Percentiles rank a stretch among this genome's conserved stretches.
Conservation (phyloP, 345 rosid genomes). For the Arabidopsis suecica region DNA sequence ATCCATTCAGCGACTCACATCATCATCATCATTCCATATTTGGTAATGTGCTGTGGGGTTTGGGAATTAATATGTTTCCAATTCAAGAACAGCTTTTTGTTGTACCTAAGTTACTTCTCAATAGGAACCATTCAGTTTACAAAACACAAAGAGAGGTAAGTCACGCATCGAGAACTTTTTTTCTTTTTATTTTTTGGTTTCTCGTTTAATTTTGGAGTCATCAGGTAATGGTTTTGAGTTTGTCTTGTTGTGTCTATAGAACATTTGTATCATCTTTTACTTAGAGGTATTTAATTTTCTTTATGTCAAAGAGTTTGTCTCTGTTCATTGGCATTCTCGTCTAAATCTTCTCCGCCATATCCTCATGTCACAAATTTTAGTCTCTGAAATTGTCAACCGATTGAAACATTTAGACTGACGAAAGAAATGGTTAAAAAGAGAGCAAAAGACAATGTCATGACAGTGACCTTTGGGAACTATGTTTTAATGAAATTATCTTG, state of each 20-base stretch:
- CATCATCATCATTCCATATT: slow-evolving; percentile 29
- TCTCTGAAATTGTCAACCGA: not conserved
- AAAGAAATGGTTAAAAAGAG: not conserved
- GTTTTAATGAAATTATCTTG: too few relatives aligned
- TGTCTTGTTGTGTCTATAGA: slow-evolving; percentile 40
- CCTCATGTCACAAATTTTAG: not conserved
- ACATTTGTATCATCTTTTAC: slow-evolving; percentile 34
- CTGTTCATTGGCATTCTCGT: not conserved
- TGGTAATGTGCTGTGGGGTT: slow-evolving; percentile 28
- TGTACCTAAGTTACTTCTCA: slow-evolving; percentile 41
- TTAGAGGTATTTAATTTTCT: slow-evolving; percentile 22
- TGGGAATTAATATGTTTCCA: slow-evolving; percentile 23
- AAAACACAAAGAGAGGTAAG: slow-evolving; percentile 31
- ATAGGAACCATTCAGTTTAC: slow-evolving; percentile 36
- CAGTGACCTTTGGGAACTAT: too few relatives aligned
- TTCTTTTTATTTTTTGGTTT: slow-evolving; percentile 21
- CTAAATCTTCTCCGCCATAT: not conserved
- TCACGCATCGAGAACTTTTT: slow-evolving; percentile 9
- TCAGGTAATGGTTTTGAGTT: slow-evolving; percentile 36
- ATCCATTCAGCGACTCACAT: slow-evolving; percentile 9
- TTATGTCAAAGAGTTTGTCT: not conserved
- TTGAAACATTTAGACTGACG: not conserved
- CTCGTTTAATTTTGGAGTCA: slow-evolving; percentile 38
- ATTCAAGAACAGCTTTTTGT: slow-evolving; percentile 41
- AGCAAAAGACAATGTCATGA: not conserved